Evolutionary conservation across 139 green algal species (phyloP).

Genomic region (Micromonas pusilla): DNA sequence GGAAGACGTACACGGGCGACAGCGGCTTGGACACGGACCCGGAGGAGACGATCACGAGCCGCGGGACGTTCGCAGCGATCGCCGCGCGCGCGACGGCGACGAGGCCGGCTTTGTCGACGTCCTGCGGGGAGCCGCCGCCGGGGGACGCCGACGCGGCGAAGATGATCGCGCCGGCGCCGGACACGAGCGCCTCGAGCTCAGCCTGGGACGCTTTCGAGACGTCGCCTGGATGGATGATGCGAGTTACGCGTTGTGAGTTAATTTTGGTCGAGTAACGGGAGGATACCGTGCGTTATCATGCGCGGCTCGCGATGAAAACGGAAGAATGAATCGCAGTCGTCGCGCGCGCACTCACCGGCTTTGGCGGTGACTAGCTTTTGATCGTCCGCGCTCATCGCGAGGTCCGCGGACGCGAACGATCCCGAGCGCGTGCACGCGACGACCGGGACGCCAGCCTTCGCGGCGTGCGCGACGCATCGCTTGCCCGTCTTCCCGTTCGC

Average conservation of each 20-base stretch:
- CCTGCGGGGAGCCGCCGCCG: neutral
- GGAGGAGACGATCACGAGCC: constrained; percentile 4
- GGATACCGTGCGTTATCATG: no score
- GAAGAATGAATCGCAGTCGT: no score
- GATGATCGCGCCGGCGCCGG: constrained; percentile 1
- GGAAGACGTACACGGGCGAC: constrained; percentile 18
- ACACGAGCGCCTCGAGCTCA: neutral
- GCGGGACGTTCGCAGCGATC: neutral
- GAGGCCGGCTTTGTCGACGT: neutral
- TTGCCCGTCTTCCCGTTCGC: constrained; percentile 15
- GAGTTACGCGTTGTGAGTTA: no score
- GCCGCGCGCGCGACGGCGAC: constrained; percentile 1
- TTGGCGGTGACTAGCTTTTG: neutral
- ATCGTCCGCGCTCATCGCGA: neutral
- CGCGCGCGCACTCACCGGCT: no score
- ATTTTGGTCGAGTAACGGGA: no score
- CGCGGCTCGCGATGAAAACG: no score
- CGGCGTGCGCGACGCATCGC: constrained; percentile 2
- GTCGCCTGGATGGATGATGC: no score
- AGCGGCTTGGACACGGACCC: constrained; percentile 8
- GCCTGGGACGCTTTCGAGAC: neutral
- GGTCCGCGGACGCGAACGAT: neutral
- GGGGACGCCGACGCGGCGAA: neutral
- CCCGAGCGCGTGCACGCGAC: constrained; percentile 1
- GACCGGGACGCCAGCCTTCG: neutral